Base-by-base conservation (phyloP, 2,329 filamentous ascomycete species). In the Exophiala lecanii-corni region DNA sequence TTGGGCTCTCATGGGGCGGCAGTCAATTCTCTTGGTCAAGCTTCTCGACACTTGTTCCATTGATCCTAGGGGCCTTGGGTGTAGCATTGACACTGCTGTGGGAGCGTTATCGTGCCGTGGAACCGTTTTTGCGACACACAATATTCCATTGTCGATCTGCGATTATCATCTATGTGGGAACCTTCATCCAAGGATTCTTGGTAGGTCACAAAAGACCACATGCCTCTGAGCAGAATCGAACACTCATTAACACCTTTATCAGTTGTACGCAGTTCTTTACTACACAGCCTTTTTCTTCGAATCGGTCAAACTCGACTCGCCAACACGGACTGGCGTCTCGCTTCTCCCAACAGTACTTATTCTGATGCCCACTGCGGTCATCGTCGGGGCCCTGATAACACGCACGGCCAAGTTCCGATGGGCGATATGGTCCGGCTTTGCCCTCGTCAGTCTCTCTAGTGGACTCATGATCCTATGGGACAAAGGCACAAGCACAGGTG, bases 231-330 rank as follows among this genome's bases (percentile, higher is more conserved):
- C n/a, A n/a, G n/a, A n/a, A n/a, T n/a, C n/a, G n/a, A n/a, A n/a
- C n/a, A n/a, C n/a, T n/a, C n/a, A n/a, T n/a, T n/a, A n/a, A n/a
- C n/a, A n/a, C n/a, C n/a, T n/a, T 69, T 66, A 48, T 70, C n/a
- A 65, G 66, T 25, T 59, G 59, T 12, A 60, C 60, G 12, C 41
- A 26, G 7, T 7, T 7, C 12, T 72, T 2, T 70, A 72, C 48
- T 70, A 73, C 0, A 57, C 78, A n/a, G 28, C 68, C 36, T 53
- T 66, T 32, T 58, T 64, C 0, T 55, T 72, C 30, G 71, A 68
- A 36, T 36, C 31, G 4, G 46, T 49, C 23, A 26, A 32, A 2
- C 23, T 34, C 10, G 35, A 57, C 3, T 51, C 57, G 0, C 62
- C 69, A 0, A 40, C 52, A 0, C 44, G 56, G 0, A 57, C 62